Base-by-base conservation (phyloP, 208 protist species). In the Naegleria fowleri region DNA sequence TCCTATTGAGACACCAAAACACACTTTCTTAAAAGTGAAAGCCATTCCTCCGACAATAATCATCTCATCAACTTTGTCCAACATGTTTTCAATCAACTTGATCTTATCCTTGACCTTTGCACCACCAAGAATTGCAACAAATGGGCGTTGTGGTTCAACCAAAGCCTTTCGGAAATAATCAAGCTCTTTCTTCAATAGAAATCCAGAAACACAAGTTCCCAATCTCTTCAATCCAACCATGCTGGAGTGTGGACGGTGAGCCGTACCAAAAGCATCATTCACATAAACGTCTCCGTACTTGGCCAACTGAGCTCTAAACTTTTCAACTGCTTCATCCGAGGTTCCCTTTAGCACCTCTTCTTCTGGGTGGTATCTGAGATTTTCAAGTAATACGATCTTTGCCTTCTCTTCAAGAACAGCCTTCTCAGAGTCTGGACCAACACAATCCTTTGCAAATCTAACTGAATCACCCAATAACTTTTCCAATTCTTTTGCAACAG, bases 121-220 rank as follows among this genome's bases (percentile, higher is more conserved):
- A 92, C 97, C 97, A 88, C 98, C 98, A 29, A 90, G 48, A 91
- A 99, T 99, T 90, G 99, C 98, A 7, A 99, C 94, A 90, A 99
- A 94, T 48, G 97, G 97, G 13, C 94, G 93, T 58, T 94, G 91
- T 16, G 97, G 96, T 90, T 95, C 95, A 92, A 94, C 95, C 43
- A 98, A 93, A 48, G 98, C 96, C 92, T 97, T 98, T 67, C 95
- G 92, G 94, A 99, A 99, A 94, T 98, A 99, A 43, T 98, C 97
- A 79, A 99, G 95, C 94, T 99, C 99, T 92, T 99, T 99, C 83
- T 98, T 96, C 94, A 99, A 97, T 40, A 99, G 95, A 93, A 99
- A 98, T 86, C 99, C 99, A 36, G 98, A 97, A 48, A 96, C 98
- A 76, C 67, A 79, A 79, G 25, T 36, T 36, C 67, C 67, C n/a